Conservation (phyloP, 2,329 filamentous ascomycete genomes). For the Pseudohalonectria lignicola region DNA sequence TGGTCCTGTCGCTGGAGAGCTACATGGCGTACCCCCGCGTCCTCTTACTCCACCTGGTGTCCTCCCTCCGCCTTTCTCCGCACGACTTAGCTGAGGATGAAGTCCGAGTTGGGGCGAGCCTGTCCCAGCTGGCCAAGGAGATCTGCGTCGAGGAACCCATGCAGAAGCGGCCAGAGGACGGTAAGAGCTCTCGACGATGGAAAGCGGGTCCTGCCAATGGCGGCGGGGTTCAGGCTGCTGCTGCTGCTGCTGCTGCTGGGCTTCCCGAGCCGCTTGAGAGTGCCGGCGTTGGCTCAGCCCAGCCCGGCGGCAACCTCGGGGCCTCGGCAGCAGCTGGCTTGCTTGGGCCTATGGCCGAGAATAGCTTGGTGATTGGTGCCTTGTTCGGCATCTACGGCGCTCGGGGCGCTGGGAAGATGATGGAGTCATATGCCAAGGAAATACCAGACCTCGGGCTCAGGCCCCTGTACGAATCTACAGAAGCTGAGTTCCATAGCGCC, state of each 20-base stretch:
- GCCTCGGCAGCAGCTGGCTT: constrained; percentile 66
- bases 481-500: constrained; percentile 32
- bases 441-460: constrained; percentile 84
- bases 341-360: constrained; percentile 70
- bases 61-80: constrained; percentile 58
- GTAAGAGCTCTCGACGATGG: constrained; percentile 54
- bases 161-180: constrained; percentile 53
- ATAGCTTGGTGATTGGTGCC: constrained; percentile 66
- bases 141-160: constrained; percentile 51
- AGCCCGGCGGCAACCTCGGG: constrained; percentile 66
- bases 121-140: constrained; percentile 61
- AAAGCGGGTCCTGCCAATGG: constrained; percentile 49
- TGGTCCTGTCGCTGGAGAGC: constrained; percentile 65
- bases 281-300: constrained; percentile 68
- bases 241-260: constrained; percentile 64
- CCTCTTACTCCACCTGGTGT: constrained; percentile 58
- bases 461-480: constrained; percentile 47
- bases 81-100: constrained; percentile 60
- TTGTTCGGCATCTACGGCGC: constrained; percentile 88
- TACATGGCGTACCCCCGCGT: constrained; percentile 66
- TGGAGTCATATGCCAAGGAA: constrained; percentile 78
- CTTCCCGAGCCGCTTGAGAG: constrained; percentile 68
- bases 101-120: constrained; percentile 58
- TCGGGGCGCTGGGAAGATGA: constrained; percentile 72
- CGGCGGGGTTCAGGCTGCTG: constrained; percentile 26